Conservation (phyloP, 1,284 basidiomycete genomes). For the Sporisorium iseilematis-ciliati region DNA sequence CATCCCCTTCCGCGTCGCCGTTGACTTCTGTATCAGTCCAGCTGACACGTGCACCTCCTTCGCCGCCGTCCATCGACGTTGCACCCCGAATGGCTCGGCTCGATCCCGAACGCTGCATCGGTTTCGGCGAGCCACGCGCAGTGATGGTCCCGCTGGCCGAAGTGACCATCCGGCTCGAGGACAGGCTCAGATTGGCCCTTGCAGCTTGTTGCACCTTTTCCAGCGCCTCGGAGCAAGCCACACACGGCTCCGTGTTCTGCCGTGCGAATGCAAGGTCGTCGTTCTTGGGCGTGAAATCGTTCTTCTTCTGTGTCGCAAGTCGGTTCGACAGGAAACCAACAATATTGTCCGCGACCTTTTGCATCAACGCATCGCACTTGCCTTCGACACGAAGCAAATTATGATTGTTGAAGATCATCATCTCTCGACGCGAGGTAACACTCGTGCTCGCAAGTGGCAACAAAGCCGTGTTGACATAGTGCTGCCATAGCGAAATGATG, state of each 20-base stretch:
- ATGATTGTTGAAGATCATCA: slow-evolving; percentile 93
- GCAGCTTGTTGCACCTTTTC: slow-evolving; percentile 83
- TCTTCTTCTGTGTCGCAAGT: slow-evolving; percentile 92
- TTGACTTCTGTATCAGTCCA: slow-evolving; percentile 17
- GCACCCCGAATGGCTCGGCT: slow-evolving; percentile 15
- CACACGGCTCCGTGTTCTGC: slow-evolving; percentile 94
- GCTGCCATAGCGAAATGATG: slow-evolving; percentile 95
- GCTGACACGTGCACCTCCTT: slow-evolving; percentile 19
- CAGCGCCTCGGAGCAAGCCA: slow-evolving; percentile 86
- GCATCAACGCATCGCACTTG: slow-evolving; percentile 84
- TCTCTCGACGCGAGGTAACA: slow-evolving; percentile 89
- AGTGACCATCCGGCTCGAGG: slow-evolving; percentile 24
- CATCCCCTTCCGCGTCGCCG: not conserved
- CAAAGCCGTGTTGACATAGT: slow-evolving; percentile 91
- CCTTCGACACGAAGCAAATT: slow-evolving; percentile 88
- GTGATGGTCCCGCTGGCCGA: slow-evolving; percentile 28
- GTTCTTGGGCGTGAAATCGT: slow-evolving; percentile 92
- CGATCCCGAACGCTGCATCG: slow-evolving; percentile 4
- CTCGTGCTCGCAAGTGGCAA: slow-evolving; percentile 87
- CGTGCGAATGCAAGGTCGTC: slow-evolving; percentile 88
- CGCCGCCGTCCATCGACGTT: slow-evolving; percentile 22
- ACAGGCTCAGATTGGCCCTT: slow-evolving; percentile 75
- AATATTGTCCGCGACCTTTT: slow-evolving; percentile 80
- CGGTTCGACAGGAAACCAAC: slow-evolving; percentile 73
- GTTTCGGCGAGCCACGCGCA: slow-evolving; percentile 22